A percentile compares a stretch with the other conserved stretches of the same genome.
Evolutionary conservation across 805 yeast genomes (phyloP).

Genomic region (Schwanniomyces vanrijiae): DNA sequence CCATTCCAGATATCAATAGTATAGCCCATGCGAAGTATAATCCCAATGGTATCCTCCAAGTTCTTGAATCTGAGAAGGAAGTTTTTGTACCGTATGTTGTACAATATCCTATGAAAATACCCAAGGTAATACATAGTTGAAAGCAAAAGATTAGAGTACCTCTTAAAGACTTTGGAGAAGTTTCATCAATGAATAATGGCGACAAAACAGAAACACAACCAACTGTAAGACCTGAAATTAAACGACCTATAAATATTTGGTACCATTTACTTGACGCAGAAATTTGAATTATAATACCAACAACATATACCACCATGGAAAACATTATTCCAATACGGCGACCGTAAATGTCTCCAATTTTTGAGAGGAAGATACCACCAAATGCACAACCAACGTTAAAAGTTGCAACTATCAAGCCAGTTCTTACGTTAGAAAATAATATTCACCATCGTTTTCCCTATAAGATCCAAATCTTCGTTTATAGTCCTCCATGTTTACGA

Average conservation of each 20-base stretch:
- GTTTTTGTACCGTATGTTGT: constrained; percentile 61
- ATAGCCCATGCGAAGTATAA: constrained; percentile 53
- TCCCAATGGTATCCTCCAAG: constrained; percentile 70
- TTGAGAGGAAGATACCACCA: constrained; percentile 63
- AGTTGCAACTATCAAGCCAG: constrained; percentile 52
- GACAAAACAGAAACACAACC: constrained; percentile 70
- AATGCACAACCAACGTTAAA: constrained; percentile 72
- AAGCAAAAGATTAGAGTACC: constrained; percentile 68
- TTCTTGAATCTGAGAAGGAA: constrained; percentile 45
- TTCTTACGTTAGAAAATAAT: constrained; percentile 43
- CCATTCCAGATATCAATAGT: constrained; percentile 49
- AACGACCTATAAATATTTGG: constrained; percentile 64
- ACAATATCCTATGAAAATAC: constrained; percentile 71
- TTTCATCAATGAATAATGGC: constrained; percentile 67
- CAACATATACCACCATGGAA: constrained; percentile 54
- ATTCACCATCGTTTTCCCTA: constrained; percentile 38
- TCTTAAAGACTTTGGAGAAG: constrained; percentile 69
- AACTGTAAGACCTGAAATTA: constrained; percentile 69
- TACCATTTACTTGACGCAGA: constrained; percentile 56
- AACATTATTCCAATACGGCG: constrained; percentile 56
- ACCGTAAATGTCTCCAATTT: constrained; percentile 58
- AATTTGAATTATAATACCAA: constrained; percentile 63
- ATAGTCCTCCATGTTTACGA: constrained; percentile 61
- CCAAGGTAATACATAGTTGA: constrained; percentile 69
- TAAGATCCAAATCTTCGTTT: constrained; percentile 49